phyloP scores from a whole-genome alignment of 805 yeast genomes.

The Metschnikowia similis region DNA sequence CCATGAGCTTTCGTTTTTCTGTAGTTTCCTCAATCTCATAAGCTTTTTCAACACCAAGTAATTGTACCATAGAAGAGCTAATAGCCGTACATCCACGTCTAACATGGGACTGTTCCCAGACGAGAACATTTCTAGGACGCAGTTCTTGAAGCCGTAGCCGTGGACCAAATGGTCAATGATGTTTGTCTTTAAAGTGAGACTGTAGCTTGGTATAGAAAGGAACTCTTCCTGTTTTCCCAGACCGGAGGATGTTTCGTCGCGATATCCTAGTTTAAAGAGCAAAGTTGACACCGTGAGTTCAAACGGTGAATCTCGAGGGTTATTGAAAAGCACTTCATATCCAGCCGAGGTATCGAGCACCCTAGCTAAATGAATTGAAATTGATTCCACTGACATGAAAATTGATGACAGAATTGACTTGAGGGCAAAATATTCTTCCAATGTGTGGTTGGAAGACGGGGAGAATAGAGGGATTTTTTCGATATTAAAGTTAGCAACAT shows the following conservation, averaged over 20 bases:
- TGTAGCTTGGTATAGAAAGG: conserved; percentile 32
- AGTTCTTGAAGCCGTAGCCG: conserved; percentile 35
- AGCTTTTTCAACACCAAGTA: conserved; percentile 27
- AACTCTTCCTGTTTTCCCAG: conserved; percentile 22
- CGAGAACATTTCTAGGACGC: conserved; percentile 33
- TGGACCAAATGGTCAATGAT: conserved; percentile 27
- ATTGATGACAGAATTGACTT: neutral
- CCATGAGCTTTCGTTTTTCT: conserved; percentile 1
- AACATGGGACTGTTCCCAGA: conserved; percentile 37
- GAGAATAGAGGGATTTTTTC: conserved; percentile 14
- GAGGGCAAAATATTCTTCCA: conserved; percentile 9
- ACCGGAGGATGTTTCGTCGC: neutral
- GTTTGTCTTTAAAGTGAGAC: conserved; percentile 34
- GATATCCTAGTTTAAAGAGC: conserved; percentile 25
- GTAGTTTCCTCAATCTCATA: conserved; percentile 18
- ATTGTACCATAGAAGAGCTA: conserved; percentile 32
- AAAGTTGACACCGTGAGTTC: conserved; percentile 32
- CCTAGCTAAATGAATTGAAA: conserved; percentile 9
- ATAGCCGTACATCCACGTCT: conserved; percentile 32
- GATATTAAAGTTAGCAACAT: conserved; percentile 5
- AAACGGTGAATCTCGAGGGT: conserved; percentile 28
- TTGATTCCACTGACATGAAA: conserved; percentile 9
- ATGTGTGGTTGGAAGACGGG: conserved; percentile 6
- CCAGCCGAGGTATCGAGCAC: conserved; percentile 26
- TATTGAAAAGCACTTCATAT: conserved; percentile 34